phyloP scores from a whole-genome alignment of 257 asterid genomes.

The Jacaranda mimosifolia region DNA sequence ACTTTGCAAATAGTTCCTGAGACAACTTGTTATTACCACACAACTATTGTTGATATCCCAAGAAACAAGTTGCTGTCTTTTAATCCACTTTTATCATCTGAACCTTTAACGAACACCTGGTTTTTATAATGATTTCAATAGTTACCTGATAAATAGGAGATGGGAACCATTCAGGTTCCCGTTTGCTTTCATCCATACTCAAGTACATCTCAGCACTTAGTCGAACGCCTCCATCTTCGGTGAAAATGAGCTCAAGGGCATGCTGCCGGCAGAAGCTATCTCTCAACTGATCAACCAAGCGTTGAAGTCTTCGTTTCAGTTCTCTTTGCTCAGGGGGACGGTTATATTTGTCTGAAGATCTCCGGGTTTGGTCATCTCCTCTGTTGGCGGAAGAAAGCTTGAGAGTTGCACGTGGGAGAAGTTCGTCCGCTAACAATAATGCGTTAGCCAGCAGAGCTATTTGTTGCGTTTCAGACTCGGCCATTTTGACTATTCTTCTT shows the following conservation, averaged over 20 bases:
- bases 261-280: constrained; percentile 93
- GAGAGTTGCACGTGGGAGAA: constrained; percentile 77
- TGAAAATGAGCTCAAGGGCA: constrained; percentile 84
- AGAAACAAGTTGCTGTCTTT: too few species aligned
- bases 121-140: too few species aligned
- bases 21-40: neutral
- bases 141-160: constrained; percentile 86
- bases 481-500: constrained; percentile 72
- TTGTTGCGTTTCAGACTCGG: constrained; percentile 77
- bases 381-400: constrained; percentile 56
- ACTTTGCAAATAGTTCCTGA: constrained; percentile 79
- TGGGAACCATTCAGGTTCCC: constrained; percentile 91
- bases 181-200: constrained; percentile 64
- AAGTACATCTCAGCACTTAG: constrained; percentile 81
- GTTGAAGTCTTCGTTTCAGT: constrained; percentile 72
- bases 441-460: constrained; percentile 80
- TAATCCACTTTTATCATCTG: too few species aligned
- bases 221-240: constrained; percentile 84
- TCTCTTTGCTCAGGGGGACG: constrained; percentile 86
- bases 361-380: constrained; percentile 54
- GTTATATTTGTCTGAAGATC: constrained; percentile 50
- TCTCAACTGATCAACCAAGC: constrained; percentile 81
- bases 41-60: too few species aligned
- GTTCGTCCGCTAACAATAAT: constrained; percentile 77
- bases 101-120: too few species aligned